These are phyloP conservation scores for Polychytrium aggregatum DNA, from an alignment of 192 early-diverging fungal species.

Conservation along the genomic window DNA sequence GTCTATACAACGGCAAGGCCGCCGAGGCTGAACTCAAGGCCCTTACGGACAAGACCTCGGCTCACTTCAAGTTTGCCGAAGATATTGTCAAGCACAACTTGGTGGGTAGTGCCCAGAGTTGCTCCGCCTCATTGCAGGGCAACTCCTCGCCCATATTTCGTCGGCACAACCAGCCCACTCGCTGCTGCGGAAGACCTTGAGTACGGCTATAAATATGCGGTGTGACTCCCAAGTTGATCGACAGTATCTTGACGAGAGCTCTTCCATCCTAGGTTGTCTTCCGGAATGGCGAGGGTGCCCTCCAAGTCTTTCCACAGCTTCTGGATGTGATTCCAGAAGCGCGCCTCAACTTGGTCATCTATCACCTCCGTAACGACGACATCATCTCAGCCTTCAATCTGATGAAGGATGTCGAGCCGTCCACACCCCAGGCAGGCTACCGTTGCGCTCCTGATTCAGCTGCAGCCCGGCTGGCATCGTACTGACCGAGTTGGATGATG, in stretches of 20 bases:
- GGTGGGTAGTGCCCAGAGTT: constrained; percentile 1
- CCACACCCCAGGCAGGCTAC: constrained; percentile 32
- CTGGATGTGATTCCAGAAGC: constrained; percentile 52
- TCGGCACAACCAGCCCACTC: too few relatives aligned
- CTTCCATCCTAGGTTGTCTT: constrained; percentile 42
- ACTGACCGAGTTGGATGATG: neutral
- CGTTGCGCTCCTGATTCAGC: neutral
- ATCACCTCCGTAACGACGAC: constrained; percentile 45
- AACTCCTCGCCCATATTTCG: too few relatives aligned
- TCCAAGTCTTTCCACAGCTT: constrained; percentile 42
- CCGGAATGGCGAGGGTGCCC: constrained; percentile 41
- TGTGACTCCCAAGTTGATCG: too few relatives aligned
- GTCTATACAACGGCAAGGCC: constrained; percentile 51
- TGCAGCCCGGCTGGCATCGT: neutral
- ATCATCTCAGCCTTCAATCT: constrained; percentile 43
- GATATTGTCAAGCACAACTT: constrained; percentile 43
- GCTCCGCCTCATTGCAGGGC: too few relatives aligned
- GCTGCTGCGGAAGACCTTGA: too few relatives aligned
- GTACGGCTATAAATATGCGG: too few relatives aligned
- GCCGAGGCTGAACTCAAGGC: constrained; percentile 43
- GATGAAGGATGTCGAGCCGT: constrained; percentile 54
- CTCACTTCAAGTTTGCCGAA: constrained; percentile 38
- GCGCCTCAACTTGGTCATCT: constrained; percentile 47
- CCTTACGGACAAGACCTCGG: constrained; percentile 31
- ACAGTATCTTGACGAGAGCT: too few relatives aligned